Evolutionary conservation across 2,329 filamentous ascomycete species (phyloP).

Genomic region (Ophioceras dolichostomum): DNA sequence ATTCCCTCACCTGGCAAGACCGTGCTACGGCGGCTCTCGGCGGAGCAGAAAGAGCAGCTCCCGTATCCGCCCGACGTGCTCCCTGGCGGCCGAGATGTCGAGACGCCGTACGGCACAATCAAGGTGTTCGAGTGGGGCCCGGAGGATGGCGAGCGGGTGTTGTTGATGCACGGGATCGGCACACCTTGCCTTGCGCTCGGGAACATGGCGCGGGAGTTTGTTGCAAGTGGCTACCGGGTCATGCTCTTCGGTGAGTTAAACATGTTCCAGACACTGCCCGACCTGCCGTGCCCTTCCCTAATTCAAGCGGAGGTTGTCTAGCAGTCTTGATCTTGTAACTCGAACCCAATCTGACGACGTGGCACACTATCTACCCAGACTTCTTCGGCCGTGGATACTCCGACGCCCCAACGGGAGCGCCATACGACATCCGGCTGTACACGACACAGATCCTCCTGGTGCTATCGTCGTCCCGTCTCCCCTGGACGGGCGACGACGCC

Average conservation of each 20-base stretch:
- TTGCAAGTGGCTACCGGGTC: constrained; percentile 56
- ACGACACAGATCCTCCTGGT: constrained; percentile 52
- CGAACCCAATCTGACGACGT: too few species aligned
- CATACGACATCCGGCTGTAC: constrained; percentile 53
- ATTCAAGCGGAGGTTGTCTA: too few species aligned
- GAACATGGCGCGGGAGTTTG: constrained; percentile 53
- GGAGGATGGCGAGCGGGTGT: constrained; percentile 54
- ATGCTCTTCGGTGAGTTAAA: constrained; percentile 59
- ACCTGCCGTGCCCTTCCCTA: too few species aligned
- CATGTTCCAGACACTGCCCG: too few species aligned
- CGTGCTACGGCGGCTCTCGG: constrained; percentile 20
- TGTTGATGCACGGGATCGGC: constrained; percentile 71
- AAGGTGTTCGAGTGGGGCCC: constrained; percentile 75
- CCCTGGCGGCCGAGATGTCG: constrained; percentile 56
- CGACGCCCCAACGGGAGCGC: constrained; percentile 48
- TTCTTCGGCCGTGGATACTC: constrained; percentile 70
- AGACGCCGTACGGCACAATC: constrained; percentile 57
- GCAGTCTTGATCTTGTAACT: too few species aligned
- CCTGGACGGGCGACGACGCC: constrained; percentile 37
- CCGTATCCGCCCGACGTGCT: constrained; percentile 61
- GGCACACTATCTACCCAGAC: constrained; percentile 39
- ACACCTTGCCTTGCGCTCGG: constrained; percentile 63
- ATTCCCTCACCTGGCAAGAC: constrained; percentile 28
- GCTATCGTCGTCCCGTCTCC: constrained; percentile 47
- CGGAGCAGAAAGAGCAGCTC: constrained; percentile 23